Evolutionary conservation across 108 stramenopile species (phyloP).

Genomic region (Cyclotella baltica): DNA sequence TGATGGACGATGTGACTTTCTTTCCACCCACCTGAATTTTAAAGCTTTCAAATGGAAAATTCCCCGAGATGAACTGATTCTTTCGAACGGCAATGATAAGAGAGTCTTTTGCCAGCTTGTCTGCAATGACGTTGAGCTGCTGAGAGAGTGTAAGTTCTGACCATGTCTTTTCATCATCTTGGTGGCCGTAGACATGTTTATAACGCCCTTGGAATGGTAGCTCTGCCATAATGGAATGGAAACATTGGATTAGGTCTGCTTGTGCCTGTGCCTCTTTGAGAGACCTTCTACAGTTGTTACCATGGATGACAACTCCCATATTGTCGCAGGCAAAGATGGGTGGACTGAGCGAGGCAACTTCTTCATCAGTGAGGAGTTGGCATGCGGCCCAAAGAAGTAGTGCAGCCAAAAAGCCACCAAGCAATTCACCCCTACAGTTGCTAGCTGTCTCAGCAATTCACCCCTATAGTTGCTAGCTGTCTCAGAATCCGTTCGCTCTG

Average conservation of each 20-base stretch:
- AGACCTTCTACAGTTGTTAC: not conserved
- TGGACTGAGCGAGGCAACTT: not conserved
- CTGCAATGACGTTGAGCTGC: constrained; percentile 3
- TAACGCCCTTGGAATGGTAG: not conserved
- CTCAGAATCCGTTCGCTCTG: not conserved
- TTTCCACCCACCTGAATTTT: not conserved
- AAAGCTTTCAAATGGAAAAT: constrained; percentile 5
- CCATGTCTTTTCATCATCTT: not conserved
- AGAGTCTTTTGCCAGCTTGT: constrained; percentile 7
- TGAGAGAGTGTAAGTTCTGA: not conserved
- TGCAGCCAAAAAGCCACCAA: not conserved
- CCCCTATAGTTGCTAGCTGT: constrained; percentile 20
- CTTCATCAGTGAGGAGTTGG: not conserved
- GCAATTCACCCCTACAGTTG: constrained; percentile 17
- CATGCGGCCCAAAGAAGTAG: not conserved
- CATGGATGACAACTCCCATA: constrained; percentile 7
- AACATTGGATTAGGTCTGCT: not conserved
- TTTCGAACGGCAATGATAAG: not conserved
- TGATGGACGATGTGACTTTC: constrained; percentile 4
- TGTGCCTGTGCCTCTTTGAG: constrained; percentile 7
- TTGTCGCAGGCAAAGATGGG: constrained; percentile 13
- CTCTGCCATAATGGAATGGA: not conserved
- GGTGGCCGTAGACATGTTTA: constrained; percentile 15
- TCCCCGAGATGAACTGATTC: not conserved
- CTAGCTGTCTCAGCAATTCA: not conserved